Conservation (phyloP, 2,329 filamentous ascomycete genomes). For the Talaromyces sp. region DNA sequence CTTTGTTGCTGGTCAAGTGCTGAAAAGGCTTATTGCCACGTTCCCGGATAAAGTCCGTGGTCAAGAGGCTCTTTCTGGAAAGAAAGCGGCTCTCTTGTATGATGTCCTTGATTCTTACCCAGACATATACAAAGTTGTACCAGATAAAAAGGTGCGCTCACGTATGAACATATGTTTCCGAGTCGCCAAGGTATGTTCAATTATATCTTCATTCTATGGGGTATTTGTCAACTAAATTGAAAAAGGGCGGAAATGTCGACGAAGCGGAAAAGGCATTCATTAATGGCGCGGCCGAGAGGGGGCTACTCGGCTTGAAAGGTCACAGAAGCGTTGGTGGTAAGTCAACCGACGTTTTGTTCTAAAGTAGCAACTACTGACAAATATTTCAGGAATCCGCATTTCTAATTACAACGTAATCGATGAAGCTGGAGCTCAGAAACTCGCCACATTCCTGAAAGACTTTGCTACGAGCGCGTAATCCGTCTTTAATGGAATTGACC, state of each 20-base stretch:
- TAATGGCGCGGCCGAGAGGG: conserved; percentile 62
- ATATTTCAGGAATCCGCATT: conserved; percentile 61
- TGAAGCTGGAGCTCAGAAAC: conserved; percentile 42
- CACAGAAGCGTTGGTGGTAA: conserved; percentile 73
- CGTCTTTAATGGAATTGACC: not conserved
- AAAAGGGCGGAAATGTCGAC: conserved; percentile 56
- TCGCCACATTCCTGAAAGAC: conserved; percentile 48
- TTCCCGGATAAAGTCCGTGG: conserved; percentile 69
- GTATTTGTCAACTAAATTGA: not conserved
- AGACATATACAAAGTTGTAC: conserved; percentile 72
- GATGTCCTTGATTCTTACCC: conserved; percentile 69
- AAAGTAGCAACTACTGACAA: not conserved
- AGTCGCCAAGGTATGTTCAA: conserved; percentile 48
- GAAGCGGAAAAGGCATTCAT: conserved; percentile 74
- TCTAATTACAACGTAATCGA: conserved; percentile 87
- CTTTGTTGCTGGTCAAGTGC: conserved; percentile 68
- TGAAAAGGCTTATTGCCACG: conserved; percentile 66
- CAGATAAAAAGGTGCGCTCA: conserved; percentile 70
- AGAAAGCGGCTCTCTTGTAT: conserved; percentile 78
- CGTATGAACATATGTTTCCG: conserved; percentile 96
- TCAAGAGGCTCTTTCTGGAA: conserved; percentile 68
- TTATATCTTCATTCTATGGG: no score
- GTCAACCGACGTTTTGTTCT: not conserved
- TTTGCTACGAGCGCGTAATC: conserved; percentile 43
- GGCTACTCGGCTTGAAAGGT: conserved; percentile 79